These are phyloP conservation scores for Microcos paniculata DNA, from an alignment of 345 rosid species.

Conservation along the genomic window DNA sequence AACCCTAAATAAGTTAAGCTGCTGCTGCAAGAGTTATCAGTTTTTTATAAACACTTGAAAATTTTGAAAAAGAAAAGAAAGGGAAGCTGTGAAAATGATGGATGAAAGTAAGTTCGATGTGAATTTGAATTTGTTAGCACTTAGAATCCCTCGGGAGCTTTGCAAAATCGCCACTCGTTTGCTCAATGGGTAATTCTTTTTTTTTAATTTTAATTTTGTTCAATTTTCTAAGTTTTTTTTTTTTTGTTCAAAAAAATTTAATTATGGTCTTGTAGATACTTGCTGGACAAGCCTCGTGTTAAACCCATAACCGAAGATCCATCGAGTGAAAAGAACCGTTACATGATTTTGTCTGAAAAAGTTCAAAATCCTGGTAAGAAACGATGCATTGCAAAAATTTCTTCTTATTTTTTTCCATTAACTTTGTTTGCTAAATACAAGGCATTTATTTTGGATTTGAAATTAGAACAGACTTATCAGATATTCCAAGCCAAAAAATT, in stretches of 20 bases:
- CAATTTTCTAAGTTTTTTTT: not conserved
- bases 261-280: slow-evolving; percentile 45
- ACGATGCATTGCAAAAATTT: not conserved
- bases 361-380: slow-evolving; percentile 58
- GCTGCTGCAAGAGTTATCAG: no score
- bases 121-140: slow-evolving; percentile 67
- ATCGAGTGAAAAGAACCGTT: slow-evolving; percentile 56
- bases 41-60: no score
- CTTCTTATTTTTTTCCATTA: not conserved
- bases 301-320: slow-evolving; percentile 87
- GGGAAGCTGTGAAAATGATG: slow-evolving; percentile 27
- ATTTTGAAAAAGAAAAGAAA: not conserved
- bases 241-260: not conserved
- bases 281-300: slow-evolving; percentile 76
- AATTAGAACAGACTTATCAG: slow-evolving; percentile 64
- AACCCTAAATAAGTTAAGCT: no score
- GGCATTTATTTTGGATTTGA: slow-evolving; percentile 1
- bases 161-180: slow-evolving; percentile 61
- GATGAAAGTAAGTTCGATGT: slow-evolving; percentile 82
- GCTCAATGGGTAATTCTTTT: slow-evolving; percentile 61
- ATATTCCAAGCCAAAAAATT: slow-evolving; percentile 55
- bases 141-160: slow-evolving; percentile 78
- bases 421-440: not conserved
- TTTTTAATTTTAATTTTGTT: not conserved
- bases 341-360: slow-evolving; percentile 66